Conservation (phyloP, 768 basidiomycete genomes). For the Suillus lakei region DNA sequence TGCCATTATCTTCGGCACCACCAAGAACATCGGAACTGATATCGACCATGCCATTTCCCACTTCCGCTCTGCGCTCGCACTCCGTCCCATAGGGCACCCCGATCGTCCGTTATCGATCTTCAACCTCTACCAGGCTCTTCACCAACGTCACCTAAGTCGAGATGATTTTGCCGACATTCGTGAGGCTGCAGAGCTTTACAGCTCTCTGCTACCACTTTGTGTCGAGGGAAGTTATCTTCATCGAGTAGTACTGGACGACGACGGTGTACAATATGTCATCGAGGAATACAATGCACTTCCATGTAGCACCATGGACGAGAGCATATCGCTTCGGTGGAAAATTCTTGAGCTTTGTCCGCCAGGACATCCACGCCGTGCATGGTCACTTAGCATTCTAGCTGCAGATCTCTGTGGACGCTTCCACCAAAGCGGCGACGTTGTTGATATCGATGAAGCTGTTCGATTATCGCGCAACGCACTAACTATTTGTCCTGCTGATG, state of each 20-base stretch:
- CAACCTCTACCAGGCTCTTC: not conserved
- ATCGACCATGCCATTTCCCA: not conserved
- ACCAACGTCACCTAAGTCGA: too few relatives aligned
- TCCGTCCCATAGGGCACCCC: not conserved
- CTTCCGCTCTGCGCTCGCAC: not conserved
- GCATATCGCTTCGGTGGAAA: not conserved
- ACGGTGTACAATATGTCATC: not conserved
- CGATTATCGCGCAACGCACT: not conserved
- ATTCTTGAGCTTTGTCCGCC: not conserved
- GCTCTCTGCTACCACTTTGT: not conserved
- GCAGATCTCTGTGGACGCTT: not conserved
- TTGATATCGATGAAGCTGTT: not conserved
- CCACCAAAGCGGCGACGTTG: not conserved
- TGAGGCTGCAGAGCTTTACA: not conserved
- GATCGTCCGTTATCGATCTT: not conserved
- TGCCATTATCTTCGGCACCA: not conserved
- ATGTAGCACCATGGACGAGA: not conserved
- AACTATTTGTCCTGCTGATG: not conserved
- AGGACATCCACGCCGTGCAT: too few relatives aligned
- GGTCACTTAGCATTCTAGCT: not conserved
- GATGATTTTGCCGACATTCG: not conserved
- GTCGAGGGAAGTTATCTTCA: not conserved
- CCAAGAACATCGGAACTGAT: not conserved
- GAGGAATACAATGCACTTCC: not conserved
- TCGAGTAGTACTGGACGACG: too few relatives aligned